Evolutionary conservation across 495 filamentous ascomycete genomes (phyloP), one percentile per base, ranked within the genome.

Genomic region (Monascus purpureus): DNA sequence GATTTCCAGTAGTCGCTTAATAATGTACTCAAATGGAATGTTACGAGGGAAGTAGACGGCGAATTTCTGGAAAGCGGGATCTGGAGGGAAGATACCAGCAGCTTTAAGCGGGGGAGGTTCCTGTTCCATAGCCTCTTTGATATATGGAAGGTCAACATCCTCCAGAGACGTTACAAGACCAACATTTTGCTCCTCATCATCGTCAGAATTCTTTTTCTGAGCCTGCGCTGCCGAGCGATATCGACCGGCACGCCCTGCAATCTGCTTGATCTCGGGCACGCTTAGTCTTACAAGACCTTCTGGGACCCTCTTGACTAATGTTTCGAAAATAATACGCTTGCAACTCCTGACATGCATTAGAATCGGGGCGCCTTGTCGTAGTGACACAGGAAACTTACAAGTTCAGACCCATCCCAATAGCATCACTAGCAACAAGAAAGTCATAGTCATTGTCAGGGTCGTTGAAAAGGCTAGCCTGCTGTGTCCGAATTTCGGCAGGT

Each of bases 391-490:
- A 34, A 17, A 62, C 64, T 61, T 48, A 80, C 59, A 99, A 48
- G 53, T 99, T 99, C 18, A 99, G 57, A 1, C 90, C 90, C 90
- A 99, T 99, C 14, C 90, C 90, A 40, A 99, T 84, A 14, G 90
- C 90, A 52, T 99, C 90, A 42, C 85, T 94, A 11, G 90, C 90
- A 16, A 88, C 83, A 3, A 99, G 63, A 39, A 77, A 86, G 42
- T 99, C 86, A 50, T 94, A 99, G 23, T 93, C 87, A 53, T 82
- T 96, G 47, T 90, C 59, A 0, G 80, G 84, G 40, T 95, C 82
- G 43, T 97, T 97, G 64, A 97, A 97, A 2, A 94, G 67, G 15
- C 65, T 68, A 5, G 90, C 90, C 57, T 99, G 90, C 45, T 85
- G 75, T 8, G 81, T 84, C 35, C 92, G 70, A 27, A 84, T 93